Conservation (phyloP, 805 yeast genomes). For the Metschnikowia cubensis region DNA sequence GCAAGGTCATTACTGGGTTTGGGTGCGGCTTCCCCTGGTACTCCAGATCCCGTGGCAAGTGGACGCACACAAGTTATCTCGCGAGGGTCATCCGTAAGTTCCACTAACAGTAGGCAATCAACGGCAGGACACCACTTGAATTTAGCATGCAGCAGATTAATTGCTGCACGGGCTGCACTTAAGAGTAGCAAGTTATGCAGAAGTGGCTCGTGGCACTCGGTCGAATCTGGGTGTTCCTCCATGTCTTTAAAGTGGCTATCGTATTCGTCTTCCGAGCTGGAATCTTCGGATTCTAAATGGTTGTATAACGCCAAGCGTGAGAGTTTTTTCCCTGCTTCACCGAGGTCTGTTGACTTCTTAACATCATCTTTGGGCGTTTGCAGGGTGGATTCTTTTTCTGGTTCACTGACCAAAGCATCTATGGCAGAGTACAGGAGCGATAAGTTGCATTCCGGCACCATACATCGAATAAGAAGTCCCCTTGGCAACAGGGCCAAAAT, state of each 20-base stretch:
- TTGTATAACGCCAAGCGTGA: not conserved
- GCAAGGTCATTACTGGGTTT: slow-evolving; percentile 9
- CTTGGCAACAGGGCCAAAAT: slow-evolving; percentile 40
- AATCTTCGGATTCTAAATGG: not conserved
- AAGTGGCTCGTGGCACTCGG: slow-evolving; percentile 8
- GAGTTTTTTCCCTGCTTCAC: not conserved
- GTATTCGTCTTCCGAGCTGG: slow-evolving; percentile 3
- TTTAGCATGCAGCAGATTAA: slow-evolving; percentile 27
- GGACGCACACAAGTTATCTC: slow-evolving; percentile 15
- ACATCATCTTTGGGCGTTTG: not conserved
- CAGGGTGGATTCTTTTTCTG: not conserved
- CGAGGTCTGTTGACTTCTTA: not conserved
- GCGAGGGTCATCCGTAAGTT: slow-evolving; percentile 16
- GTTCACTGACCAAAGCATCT: slow-evolving; percentile 11
- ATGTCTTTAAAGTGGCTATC: not conserved
- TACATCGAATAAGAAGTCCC: slow-evolving; percentile 59
- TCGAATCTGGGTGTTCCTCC: not conserved
- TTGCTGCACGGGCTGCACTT: slow-evolving; percentile 11
- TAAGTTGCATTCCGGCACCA: slow-evolving; percentile 51
- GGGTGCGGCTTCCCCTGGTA: not conserved
- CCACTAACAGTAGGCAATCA: slow-evolving; percentile 65
- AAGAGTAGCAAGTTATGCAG: slow-evolving; percentile 11
- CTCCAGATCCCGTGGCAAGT: not conserved
- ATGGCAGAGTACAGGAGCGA: slow-evolving; percentile 42
- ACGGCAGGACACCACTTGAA: slow-evolving; percentile 83